Percentiles rank a stretch among this genome's conserved stretches.
Conservation (phyloP, 345 rosid species). For the Eucalyptus erythrocorys region DNA sequence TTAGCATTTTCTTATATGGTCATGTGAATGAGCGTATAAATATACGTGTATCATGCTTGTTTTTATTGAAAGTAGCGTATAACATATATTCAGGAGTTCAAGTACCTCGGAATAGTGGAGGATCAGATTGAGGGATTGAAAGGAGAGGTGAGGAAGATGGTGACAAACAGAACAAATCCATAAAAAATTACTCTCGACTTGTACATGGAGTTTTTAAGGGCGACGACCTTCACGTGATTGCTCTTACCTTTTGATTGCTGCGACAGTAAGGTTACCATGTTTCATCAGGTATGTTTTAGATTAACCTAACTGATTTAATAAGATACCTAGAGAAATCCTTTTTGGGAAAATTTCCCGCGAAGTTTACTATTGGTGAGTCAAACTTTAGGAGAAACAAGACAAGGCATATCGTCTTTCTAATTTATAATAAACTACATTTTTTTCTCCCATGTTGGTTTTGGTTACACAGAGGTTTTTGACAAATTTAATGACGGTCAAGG, state of each 20-base stretch:
- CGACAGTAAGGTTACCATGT: not conserved
- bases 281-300: not conserved
- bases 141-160: slow-evolving; percentile 8
- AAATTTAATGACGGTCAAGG: not conserved
- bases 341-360: not conserved
- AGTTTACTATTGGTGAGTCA: not conserved
- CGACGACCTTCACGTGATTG: not conserved
- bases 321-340: not conserved
- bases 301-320: not conserved
- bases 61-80: not conserved
- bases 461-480: not conserved
- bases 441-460: not conserved
- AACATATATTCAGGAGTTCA: not conserved
- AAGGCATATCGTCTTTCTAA: not conserved
- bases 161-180: not conserved
- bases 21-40: not conserved
- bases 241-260: not conserved
- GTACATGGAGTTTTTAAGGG: not conserved
- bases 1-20: not conserved
- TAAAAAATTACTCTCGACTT: not conserved
- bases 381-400: not conserved
- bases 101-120: not conserved
- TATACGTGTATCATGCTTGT: not conserved
- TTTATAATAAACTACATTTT: not conserved
- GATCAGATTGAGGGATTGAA: not conserved